Evolutionary conservation across 495 filamentous ascomycete species (phyloP), one percentile per base, ranked within the genome.

Genomic region (Penicillium egyptiacum): DNA sequence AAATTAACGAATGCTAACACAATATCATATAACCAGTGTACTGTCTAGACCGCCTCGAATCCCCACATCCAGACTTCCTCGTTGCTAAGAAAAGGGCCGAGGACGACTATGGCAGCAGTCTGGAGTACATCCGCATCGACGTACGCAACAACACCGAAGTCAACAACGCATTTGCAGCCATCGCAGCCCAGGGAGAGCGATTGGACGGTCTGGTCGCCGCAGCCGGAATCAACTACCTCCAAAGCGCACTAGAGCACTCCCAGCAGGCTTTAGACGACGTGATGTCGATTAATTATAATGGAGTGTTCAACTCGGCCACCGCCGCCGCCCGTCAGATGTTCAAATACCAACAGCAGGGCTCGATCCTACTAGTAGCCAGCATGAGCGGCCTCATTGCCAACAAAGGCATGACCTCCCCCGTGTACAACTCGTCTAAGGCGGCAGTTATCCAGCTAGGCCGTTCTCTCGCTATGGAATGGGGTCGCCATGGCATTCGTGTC

Each of bases 361-460:
- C 85, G 43, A 83, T 94, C 48, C 80, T 88, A 41, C 66, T 93
- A 42, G 87, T 93, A 55, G 90, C 85, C 9, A 86, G 81, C 57
- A 93, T 93, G 90, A 89, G 85, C 64, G 90, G 87, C 11, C 84
- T 85, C 6, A 78, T 95, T 54, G 90, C 90, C 16, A 95, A 93
- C 66, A 84, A 86, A 69, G 86, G 85, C 12, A 78, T 89, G 61
- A 76, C 83, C 2, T 81, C 79, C 5, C 81, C 85, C 0, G 85
- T 88, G 0, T 89, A 90, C 69, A 90, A 89, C 68, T 80, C 80
- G 0, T 84, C 80, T 31, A 90, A 90, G 60, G 87, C 87, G 0
- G 86, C 86, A 0, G 84, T 90, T 2, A 80, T 88, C 20, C 85
- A 89, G 69, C 65, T 89, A 4, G 75, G 77, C 0, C 74, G 86